Base-by-base conservation (phyloP, 257 asterid genomes). In the Capsicum baccatum region DNA sequence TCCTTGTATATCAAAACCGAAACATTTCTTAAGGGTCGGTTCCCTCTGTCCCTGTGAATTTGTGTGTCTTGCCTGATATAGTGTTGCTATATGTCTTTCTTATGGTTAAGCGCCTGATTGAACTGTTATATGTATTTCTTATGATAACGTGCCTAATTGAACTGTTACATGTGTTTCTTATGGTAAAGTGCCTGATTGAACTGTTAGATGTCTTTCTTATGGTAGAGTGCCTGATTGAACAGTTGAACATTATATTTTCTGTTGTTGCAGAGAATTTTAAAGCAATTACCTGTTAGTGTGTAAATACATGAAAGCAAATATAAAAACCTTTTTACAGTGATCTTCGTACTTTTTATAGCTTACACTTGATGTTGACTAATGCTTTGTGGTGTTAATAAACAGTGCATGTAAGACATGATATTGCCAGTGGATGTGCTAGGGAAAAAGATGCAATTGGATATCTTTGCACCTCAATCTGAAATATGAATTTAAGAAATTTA, bases 11-110 rank as follows among this genome's bases (percentile, higher is more conserved):
- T 86, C 92, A 39, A 86, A 90, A 71, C 91, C 96, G 12, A 89
- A 81, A 84, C 79, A 86, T 83, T 83, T 79, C 56, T 78, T 95
- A 88, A 86, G 84, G 89, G 98, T 92, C 70, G 88, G 98, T 88
- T 79, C 59, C 39, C 83, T 79, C 85, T 81, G 63, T 79, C 83
- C 85, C 48, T 21, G 26, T 54, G 64, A 50, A 78, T 14, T 33
- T 55, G 14, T 54, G 14, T 69, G 33, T 33, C 83, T 50, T 82
- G 82, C 44, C 63, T 76, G 63, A 26, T 52, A 26, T 2, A 62
- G 54, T 52, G 3, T 56, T 17, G 81, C 57, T 71, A 71, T 26
- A 71, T 42, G 37, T 5, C 79, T 44, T 71, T 71, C 55, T 42
- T 42, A 16, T 42, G 58, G 79, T 47, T 11, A 10, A 71, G 39